These are phyloP conservation scores for Leptodontidium sp. DNA, from an alignment of 2,329 filamentous ascomycete species.

Conservation along the genomic window DNA sequence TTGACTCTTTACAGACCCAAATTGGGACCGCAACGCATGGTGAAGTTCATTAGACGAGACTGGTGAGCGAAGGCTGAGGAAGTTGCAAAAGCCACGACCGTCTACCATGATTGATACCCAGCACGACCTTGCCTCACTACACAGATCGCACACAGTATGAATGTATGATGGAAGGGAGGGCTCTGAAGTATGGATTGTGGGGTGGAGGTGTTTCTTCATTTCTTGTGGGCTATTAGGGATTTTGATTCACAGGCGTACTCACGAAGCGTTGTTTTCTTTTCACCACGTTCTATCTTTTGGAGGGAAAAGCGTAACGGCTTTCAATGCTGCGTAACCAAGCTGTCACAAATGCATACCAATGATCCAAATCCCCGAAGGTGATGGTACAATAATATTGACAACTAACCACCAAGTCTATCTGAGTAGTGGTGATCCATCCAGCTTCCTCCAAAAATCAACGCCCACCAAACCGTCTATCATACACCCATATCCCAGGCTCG, in stretches of 20 bases:
- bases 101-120: constrained; percentile 38
- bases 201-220: constrained; percentile 27
- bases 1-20: constrained; percentile 65
- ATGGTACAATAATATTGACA: constrained; percentile 24
- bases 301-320: constrained; percentile 30
- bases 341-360: constrained; percentile 17
- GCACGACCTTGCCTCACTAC: constrained; percentile 38
- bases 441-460: constrained; percentile 20
- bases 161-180: constrained; percentile 26
- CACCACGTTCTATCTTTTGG: constrained; percentile 13
- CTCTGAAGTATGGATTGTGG: constrained; percentile 11
- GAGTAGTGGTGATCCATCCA: constrained; percentile 21
- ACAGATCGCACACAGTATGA: constrained; percentile 41
- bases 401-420: constrained; percentile 14
- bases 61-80: constrained; percentile 49
- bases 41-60: constrained; percentile 53
- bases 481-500: constrained; percentile 19
- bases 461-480: constrained; percentile 18
- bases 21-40: constrained; percentile 93
- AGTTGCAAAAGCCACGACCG: constrained; percentile 53
- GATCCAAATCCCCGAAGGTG: not conserved
- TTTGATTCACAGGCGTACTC: constrained; percentile 26
- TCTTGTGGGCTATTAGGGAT: constrained; percentile 28
- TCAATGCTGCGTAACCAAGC: constrained; percentile 21
- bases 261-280: constrained; percentile 34